Evolutionary conservation across 2,329 filamentous ascomycete genomes (phyloP).

Genomic region (Cercospora citrullina): DNA sequence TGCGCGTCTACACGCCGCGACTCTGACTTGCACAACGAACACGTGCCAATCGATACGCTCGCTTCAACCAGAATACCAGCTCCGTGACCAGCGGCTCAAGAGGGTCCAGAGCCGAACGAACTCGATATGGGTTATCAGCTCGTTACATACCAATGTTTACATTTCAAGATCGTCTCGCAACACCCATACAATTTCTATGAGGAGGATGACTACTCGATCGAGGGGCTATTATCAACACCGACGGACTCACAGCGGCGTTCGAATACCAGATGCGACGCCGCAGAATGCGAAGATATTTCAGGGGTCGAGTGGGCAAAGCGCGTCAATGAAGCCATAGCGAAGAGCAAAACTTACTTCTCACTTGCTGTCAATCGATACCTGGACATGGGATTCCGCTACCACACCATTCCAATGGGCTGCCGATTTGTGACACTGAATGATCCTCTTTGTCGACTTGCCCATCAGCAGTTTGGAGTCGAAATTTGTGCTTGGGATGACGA

Average conservation of each 20-base stretch:
- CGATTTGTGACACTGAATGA: neutral
- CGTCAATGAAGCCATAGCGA: neutral
- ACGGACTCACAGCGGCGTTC: neutral
- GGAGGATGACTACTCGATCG: neutral
- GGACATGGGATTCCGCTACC: neutral
- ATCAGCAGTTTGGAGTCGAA: conserved; percentile 6
- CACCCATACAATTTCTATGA: neutral
- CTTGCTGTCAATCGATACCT: neutral
- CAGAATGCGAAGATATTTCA: neutral
- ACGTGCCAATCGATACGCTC: neutral
- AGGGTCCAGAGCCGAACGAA: neutral
- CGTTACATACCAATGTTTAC: conserved; percentile 7
- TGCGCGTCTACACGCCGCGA: too few species aligned
- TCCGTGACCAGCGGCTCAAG: neutral
- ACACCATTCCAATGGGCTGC: neutral
- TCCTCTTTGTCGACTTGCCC: neutral
- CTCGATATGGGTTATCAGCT: neutral
- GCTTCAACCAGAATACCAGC: neutral
- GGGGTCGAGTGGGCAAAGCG: neutral
- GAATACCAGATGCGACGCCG: neutral
- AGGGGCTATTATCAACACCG: conserved; percentile 1
- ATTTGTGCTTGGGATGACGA: neutral
- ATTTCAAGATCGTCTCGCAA: neutral
- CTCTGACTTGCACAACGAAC: neutral
- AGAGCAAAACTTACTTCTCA: neutral